phyloP scores from a whole-genome alignment of 2,329 filamentous ascomycete genomes.

The Thyridium curvatum region DNA sequence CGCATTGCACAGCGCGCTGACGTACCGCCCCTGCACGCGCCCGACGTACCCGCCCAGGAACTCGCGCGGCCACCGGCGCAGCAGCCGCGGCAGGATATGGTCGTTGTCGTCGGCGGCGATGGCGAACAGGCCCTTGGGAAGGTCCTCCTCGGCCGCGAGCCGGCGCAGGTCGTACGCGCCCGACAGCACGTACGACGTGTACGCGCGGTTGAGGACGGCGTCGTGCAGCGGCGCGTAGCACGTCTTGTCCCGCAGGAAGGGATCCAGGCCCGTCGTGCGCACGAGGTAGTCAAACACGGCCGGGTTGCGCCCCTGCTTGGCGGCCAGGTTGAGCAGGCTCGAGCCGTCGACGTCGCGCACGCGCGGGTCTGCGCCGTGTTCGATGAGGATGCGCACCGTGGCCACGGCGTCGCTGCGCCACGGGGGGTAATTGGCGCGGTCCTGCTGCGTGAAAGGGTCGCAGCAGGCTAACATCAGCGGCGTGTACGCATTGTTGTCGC shows the following conservation, averaged over 20 bases:
- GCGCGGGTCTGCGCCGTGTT: constrained; percentile 1
- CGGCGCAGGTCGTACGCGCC: constrained; percentile 6
- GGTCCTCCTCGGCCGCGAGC: not conserved
- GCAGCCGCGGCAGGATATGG: not conserved
- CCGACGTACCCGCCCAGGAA: constrained; percentile 2
- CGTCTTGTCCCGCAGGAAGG: constrained; percentile 6
- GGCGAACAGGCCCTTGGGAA: constrained; percentile 2
- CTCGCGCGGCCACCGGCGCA: constrained; percentile 3
- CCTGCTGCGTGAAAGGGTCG: not conserved
- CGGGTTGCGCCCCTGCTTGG: constrained; percentile 4
- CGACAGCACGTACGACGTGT: constrained; percentile 2
- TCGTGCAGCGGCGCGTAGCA: constrained; percentile 5
- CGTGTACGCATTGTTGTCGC: constrained; percentile 3
- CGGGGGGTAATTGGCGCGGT: too few relatives aligned
- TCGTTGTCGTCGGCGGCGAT: constrained; percentile 2
- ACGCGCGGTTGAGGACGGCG: constrained; percentile 1
- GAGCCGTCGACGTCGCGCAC: constrained; percentile 2
- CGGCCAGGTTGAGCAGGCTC: constrained; percentile 4
- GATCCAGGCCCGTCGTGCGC: constrained; percentile 4
- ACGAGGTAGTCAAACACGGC: constrained; percentile 8
- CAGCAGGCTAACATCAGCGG: constrained; percentile 3
- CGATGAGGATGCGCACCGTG: constrained; percentile 2
- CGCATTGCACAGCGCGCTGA: constrained; percentile 7
- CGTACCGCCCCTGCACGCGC: not conserved
- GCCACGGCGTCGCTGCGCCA: not conserved